Evolutionary conservation across 331 rosid genomes (phyloP).

Genomic region (Stylosanthes scabra): DNA sequence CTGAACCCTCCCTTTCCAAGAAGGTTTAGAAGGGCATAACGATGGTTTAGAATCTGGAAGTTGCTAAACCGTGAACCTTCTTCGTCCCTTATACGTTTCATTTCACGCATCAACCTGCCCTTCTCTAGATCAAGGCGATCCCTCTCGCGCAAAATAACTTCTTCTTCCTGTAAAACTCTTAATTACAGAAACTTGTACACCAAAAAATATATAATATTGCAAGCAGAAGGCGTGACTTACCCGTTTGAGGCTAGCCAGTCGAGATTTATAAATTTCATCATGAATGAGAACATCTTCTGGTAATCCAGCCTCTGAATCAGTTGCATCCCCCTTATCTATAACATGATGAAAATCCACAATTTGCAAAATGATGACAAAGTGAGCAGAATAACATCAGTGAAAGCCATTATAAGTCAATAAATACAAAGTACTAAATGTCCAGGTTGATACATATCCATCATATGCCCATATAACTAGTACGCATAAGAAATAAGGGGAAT

Average conservation of each 20-base stretch:
- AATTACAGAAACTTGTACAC: slow-evolving; percentile 33
- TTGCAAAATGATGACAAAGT: slow-evolving; percentile 2
- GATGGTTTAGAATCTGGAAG: slow-evolving; percentile 91
- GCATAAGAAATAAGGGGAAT: slow-evolving; percentile 21
- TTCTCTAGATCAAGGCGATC: slow-evolving; percentile 95
- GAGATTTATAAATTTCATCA: slow-evolving; percentile 92
- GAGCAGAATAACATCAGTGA: slow-evolving; percentile 24
- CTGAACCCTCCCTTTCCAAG: slow-evolving; percentile 99
- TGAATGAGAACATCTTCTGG: slow-evolving; percentile 81
- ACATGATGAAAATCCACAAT: slow-evolving; percentile 28
- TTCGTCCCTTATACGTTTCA: slow-evolving; percentile 98
- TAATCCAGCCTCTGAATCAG: slow-evolving; percentile 72
- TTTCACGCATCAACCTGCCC: slow-evolving; percentile 96
- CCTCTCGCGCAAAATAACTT: slow-evolving; percentile 83
- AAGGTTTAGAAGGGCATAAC: slow-evolving; percentile 94
- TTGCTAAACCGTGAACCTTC: slow-evolving; percentile 99
- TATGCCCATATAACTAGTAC: slow-evolving; percentile 15
- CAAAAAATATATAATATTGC: slow-evolving; percentile 17
- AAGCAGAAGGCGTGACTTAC: slow-evolving; percentile 50
- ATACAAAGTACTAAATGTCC: not conserved
- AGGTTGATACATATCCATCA: slow-evolving; percentile 9
- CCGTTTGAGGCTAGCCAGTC: slow-evolving; percentile 93
- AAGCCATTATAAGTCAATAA: slow-evolving; percentile 17
- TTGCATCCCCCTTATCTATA: slow-evolving; percentile 77
- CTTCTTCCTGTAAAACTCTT: slow-evolving; percentile 78